phyloP scores from a whole-genome alignment of 1,139 yeast genomes.

The Yamadazyma blattariae region DNA sequence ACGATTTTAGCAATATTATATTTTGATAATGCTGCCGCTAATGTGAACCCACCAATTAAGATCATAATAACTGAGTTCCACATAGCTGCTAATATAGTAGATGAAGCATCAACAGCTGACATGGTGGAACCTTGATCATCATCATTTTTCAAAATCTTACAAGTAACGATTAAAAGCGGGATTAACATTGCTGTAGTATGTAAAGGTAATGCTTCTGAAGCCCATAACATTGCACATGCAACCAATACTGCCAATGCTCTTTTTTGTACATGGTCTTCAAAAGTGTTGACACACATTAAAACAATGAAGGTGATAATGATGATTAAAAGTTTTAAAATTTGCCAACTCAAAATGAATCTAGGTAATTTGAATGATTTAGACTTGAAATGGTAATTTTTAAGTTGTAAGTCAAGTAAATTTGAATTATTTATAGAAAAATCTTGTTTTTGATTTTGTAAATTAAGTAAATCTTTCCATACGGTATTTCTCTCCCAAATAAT shows the following conservation, averaged over 20 bases:
- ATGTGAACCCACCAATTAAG: conserved; percentile 85
- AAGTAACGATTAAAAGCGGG: conserved; percentile 73
- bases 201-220: conserved; percentile 87
- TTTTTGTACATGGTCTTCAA: conserved; percentile 62
- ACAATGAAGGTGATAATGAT: conserved; percentile 46
- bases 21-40: conserved; percentile 91
- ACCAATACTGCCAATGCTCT: conserved; percentile 82
- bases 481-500: conserved; percentile 96
- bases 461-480: conserved; percentile 94
- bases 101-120: conserved; percentile 67
- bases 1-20: conserved; percentile 83
- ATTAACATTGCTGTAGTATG: conserved; percentile 80
- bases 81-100: conserved; percentile 78
- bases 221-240: conserved; percentile 84
- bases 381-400: conserved; percentile 11
- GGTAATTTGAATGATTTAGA: conserved; percentile 22
- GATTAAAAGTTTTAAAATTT: conserved; percentile 42
- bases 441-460: conserved; percentile 63
- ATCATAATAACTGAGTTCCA: conserved; percentile 94
- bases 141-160: conserved; percentile 63
- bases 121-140: conserved; percentile 52
- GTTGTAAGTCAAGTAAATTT: conserved; percentile 20
- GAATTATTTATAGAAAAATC: conserved; percentile 20
- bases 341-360: conserved; percentile 28
- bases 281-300: conserved; percentile 54